A percentile compares a stretch with the other conserved stretches of the same genome.
These are phyloP conservation scores for Pseudocercospora vitis DNA, from an alignment of 2,329 filamentous ascomycete species.

Conservation along the genomic window DNA sequence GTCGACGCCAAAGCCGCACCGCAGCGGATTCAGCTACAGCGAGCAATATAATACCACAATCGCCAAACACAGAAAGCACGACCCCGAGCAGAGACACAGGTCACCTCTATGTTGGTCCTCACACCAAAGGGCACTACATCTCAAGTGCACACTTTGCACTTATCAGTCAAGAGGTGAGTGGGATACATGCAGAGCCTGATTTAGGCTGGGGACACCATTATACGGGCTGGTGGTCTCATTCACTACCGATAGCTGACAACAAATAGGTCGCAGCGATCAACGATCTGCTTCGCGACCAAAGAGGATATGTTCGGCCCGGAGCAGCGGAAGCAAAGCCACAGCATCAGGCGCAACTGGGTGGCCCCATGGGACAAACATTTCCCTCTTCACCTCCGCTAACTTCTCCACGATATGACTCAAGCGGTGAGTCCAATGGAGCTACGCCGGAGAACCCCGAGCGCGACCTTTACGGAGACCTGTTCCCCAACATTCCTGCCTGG, in stretches of 20 bases:
- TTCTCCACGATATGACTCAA: conserved; percentile 15
- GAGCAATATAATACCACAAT: conserved; percentile 9
- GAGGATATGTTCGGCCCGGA: conserved; percentile 14
- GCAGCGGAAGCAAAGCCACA: not conserved
- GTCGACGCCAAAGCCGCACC: not conserved
- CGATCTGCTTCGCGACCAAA: conserved; percentile 20
- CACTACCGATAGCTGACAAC: too few relatives aligned
- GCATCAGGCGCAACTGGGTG: conserved; percentile 9
- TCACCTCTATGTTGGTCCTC: conserved; percentile 27
- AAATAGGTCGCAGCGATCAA: conserved; percentile 25
- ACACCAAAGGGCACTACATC: conserved; percentile 27
- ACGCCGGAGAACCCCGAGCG: conserved; percentile 18
- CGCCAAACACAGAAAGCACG: conserved; percentile 14
- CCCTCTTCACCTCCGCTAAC: conserved; percentile 22
- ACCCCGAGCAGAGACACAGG: conserved; percentile 24
- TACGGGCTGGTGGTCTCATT: too few relatives aligned
- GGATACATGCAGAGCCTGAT: too few relatives aligned
- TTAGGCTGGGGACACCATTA: too few relatives aligned
- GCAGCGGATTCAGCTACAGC: not conserved
- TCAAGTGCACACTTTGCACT: conserved; percentile 25
- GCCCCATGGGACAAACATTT: conserved; percentile 23
- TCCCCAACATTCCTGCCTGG: conserved; percentile 26
- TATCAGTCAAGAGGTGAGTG: conserved; percentile 25
- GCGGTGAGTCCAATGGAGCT: conserved; percentile 9
- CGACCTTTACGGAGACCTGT: conserved; percentile 26